phyloP scores from a whole-genome alignment of 139 green algal genomes.

The Chlorella sp. region DNA sequence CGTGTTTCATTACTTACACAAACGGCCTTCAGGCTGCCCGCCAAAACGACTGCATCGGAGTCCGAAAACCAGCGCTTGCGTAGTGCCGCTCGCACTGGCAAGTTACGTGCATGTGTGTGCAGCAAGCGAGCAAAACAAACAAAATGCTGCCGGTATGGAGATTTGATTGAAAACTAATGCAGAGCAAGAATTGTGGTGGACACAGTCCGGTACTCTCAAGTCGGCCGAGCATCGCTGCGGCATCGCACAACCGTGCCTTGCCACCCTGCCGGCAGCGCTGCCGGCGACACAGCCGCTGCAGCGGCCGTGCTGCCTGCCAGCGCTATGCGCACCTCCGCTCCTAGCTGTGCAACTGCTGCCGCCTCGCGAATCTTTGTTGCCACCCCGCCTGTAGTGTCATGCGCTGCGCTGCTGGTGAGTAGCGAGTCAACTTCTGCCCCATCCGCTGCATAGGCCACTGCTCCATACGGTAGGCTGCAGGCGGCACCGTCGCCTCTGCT shows the following conservation, averaged over 20 bases:
- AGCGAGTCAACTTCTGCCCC: background rate
- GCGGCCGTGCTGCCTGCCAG: conserved; percentile 45
- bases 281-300: background rate
- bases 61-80: no score
- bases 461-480: background rate
- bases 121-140: no score
- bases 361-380: conserved; percentile 68
- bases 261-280: background rate
- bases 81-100: no score
- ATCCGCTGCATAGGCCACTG: background rate
- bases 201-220: no score
- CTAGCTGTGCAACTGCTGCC: conserved; percentile 44
- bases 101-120: no score
- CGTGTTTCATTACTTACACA: no score
- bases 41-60: no score
- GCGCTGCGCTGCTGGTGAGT: conserved; percentile 15
- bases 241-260: conserved; percentile 8
- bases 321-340: conserved; percentile 64
- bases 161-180: no score
- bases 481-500: background rate
- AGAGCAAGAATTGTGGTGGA: no score
- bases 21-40: no score
- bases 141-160: no score
- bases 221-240: background rate
- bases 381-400: conserved; percentile 68